These are phyloP conservation scores for Cladobotryum mycophilum DNA, from an alignment of 2,329 filamentous ascomycete genomes.

Conservation along the genomic window DNA sequence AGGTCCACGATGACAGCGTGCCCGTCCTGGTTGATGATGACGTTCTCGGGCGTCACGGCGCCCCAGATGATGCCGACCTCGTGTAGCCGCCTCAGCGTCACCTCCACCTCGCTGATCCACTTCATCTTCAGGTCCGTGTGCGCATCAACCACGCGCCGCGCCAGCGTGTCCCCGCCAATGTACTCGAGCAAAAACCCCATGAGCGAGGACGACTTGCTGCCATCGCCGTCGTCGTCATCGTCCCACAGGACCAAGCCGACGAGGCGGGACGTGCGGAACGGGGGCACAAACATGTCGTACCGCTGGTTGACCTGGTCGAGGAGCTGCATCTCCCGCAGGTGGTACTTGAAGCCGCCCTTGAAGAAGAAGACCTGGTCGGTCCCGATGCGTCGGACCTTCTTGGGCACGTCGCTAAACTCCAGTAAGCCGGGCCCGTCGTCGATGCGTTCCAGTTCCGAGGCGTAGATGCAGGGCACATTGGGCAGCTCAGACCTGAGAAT, in stretches of 20 bases:
- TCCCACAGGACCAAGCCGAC: conserved; percentile 15
- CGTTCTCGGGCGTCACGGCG: conserved; percentile 12
- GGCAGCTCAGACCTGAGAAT: conserved; percentile 10
- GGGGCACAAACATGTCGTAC: conserved; percentile 13
- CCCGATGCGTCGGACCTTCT: conserved; percentile 1
- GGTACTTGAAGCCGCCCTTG: conserved; percentile 8
- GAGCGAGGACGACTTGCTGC: conserved; percentile 1
- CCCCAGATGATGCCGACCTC: conserved; percentile 13
- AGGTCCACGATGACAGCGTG: conserved; percentile 13
- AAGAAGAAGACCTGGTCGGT: conserved; percentile 9
- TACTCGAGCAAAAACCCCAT: conserved; percentile 15
- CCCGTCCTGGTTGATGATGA: conserved; percentile 10
- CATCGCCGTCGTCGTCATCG: conserved; percentile 1
- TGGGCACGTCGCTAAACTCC: conserved; percentile 7
- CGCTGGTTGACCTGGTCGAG: conserved; percentile 4
- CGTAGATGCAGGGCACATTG: conserved; percentile 1
- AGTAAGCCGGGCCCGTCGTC: neutral
- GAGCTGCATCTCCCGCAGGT: conserved; percentile 9
- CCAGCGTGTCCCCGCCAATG: conserved; percentile 12
- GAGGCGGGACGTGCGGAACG: conserved; percentile 18
- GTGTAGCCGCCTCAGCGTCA: conserved; percentile 12
- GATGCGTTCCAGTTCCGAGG: conserved; percentile 6
- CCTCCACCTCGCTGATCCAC: conserved; percentile 15
- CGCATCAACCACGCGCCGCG: neutral
- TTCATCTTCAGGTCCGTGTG: conserved; percentile 5